A percentile compares a stretch with the other conserved stretches of the same genome.
Conservation (phyloP, 2,329 filamentous ascomycete genomes). For the Chlorencoelia australis region DNA sequence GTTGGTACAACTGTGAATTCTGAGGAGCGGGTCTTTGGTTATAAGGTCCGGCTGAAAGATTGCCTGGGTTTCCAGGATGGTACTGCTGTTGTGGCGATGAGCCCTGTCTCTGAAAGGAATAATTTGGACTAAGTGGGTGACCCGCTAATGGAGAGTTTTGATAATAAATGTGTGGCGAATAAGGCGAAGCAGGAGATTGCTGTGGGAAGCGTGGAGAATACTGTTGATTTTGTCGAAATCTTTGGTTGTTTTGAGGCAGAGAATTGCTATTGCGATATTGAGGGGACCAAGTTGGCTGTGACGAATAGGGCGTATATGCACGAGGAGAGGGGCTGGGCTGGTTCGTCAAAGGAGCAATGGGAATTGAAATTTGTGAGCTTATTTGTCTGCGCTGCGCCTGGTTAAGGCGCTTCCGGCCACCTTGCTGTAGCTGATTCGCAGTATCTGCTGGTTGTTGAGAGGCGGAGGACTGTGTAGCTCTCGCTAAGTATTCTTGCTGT, state of each 20-base stretch:
- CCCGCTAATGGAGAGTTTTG: constrained; percentile 26
- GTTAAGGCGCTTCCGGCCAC: constrained; percentile 40
- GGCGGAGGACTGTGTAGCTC: not conserved
- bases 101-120: constrained; percentile 8
- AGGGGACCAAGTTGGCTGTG: constrained; percentile 9
- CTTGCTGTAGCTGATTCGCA: constrained; percentile 17
- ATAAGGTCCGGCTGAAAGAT: not conserved
- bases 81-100: constrained; percentile 5
- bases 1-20: constrained; percentile 25
- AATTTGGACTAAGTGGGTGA: constrained; percentile 13
- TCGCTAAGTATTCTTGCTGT: constrained; percentile 15
- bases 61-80: constrained; percentile 1
- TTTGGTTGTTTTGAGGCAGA: constrained; percentile 13
- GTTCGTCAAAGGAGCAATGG: constrained; percentile 36
- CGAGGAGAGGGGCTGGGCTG: constrained; percentile 25
- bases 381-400: constrained; percentile 55
- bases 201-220: constrained; percentile 15
- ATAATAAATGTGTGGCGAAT: constrained; percentile 9
- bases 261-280: constrained; percentile 3
- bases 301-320: constrained; percentile 5
- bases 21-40: constrained; percentile 17
- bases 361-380: constrained; percentile 47
- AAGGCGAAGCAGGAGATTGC: constrained; percentile 13
- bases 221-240: constrained; percentile 11
- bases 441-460: constrained; percentile 13